phyloP scores from a whole-genome alignment of 495 filamentous ascomycete species.

The Cercophora scortea region DNA sequence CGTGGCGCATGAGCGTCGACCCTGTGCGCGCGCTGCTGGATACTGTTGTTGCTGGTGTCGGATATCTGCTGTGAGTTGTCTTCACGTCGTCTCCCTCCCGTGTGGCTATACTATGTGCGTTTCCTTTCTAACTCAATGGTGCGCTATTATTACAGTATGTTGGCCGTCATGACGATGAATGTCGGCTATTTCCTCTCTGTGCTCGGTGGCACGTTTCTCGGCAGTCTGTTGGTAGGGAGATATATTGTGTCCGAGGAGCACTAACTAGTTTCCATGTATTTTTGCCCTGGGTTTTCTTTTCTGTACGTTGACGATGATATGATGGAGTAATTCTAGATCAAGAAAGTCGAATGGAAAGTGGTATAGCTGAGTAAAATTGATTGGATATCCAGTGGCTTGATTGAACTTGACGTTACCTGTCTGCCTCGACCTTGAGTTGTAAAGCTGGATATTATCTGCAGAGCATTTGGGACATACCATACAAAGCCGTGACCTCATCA shows the following conservation, averaged over 20 bases:
- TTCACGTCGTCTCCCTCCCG: background rate
- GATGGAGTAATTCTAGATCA: background rate
- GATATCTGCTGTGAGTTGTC: conserved; percentile 79
- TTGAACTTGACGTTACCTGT: too few relatives aligned
- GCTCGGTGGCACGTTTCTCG: conserved; percentile 73
- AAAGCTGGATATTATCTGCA: too few relatives aligned
- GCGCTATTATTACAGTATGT: conserved; percentile 56
- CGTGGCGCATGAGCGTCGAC: conserved; percentile 76
- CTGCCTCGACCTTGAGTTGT: too few relatives aligned
- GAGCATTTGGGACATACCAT: too few relatives aligned
- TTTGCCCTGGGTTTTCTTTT: background rate
- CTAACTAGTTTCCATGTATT: conserved; percentile 9
- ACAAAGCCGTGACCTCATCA: too few relatives aligned
- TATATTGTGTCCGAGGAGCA: conserved; percentile 38
- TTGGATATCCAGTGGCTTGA: too few relatives aligned
- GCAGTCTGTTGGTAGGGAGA: conserved; percentile 72
- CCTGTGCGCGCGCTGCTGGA: conserved; percentile 62
- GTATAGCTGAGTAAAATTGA: too few relatives aligned
- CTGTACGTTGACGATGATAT: background rate
- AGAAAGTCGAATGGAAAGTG: too few relatives aligned
- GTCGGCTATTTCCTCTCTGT: conserved; percentile 92
- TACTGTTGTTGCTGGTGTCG: conserved; percentile 63
- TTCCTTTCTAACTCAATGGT: background rate
- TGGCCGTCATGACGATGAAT: conserved; percentile 97
- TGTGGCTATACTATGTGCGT: background rate